Percentiles rank a stretch among this genome's conserved stretches.
phyloP scores from a whole-genome alignment of 2,329 filamentous ascomycete genomes.

The Colletotrichum orchidophilum region DNA sequence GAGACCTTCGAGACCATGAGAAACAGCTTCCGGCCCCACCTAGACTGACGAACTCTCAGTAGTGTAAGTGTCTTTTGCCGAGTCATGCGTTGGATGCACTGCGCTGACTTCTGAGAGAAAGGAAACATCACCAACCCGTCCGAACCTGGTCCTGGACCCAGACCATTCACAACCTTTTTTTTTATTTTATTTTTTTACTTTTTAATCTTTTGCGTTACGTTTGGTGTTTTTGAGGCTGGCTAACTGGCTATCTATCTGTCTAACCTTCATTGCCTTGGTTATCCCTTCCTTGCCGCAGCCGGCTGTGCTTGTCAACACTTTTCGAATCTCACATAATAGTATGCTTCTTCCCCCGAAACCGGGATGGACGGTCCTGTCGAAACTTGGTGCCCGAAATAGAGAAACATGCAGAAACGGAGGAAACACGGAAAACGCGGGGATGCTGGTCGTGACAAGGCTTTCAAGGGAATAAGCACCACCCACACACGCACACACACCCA shows the following conservation, averaged over 20 bases:
- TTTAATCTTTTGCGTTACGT: background rate
- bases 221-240: background rate
- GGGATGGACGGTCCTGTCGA: background rate
- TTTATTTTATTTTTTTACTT: too few species aligned
- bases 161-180: background rate
- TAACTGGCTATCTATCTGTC: background rate
- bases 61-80: background rate
- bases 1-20: background rate
- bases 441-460: too few species aligned
- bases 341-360: background rate
- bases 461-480: background rate
- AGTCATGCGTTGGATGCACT: slow-evolving; percentile 20
- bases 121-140: background rate
- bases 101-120: background rate
- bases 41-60: background rate
- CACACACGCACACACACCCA: background rate
- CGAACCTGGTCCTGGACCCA: background rate
- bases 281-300: background rate
- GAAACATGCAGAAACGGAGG: background rate
- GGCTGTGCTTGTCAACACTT: background rate
- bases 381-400: background rate
- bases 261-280: background rate
- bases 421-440: background rate
- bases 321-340: background rate
- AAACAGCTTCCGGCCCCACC: background rate